phyloP scores from a whole-genome alignment of 1,284 basidiomycete genomes.

The Sporisorium graminicola region DNA sequence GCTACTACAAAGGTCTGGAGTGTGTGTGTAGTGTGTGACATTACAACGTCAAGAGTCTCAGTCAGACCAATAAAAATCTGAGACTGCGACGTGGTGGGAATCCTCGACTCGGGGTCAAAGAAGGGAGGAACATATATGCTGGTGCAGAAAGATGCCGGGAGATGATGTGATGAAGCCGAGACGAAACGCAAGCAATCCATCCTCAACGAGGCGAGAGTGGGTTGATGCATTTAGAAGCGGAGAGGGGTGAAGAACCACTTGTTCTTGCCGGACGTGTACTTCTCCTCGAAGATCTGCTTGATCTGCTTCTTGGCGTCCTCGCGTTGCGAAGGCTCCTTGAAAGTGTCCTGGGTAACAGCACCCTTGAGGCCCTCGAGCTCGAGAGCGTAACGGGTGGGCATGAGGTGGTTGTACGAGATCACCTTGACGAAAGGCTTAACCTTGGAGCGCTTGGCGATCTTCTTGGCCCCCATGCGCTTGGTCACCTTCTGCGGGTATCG shows the following conservation, averaged over 20 bases:
- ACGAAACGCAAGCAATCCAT: constrained; percentile 17
- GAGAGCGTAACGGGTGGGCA: constrained; percentile 70
- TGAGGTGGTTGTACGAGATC: constrained; percentile 70
- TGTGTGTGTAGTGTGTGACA: constrained; percentile 21
- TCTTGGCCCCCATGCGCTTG: constrained; percentile 69
- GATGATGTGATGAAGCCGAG: constrained; percentile 11
- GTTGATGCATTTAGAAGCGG: constrained; percentile 58
- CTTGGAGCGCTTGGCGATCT: constrained; percentile 69
- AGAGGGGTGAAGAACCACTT: constrained; percentile 70
- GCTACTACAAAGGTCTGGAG: constrained; percentile 33
- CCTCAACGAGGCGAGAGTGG: background rate
- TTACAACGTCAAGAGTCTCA: constrained; percentile 32
- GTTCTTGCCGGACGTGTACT: constrained; percentile 70
- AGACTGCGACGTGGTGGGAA: constrained; percentile 22
- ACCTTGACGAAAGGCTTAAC: constrained; percentile 70
- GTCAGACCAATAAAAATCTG: constrained; percentile 34
- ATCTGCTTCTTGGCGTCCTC: constrained; percentile 69
- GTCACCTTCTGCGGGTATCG: constrained; percentile 69
- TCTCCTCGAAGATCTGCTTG: constrained; percentile 70
- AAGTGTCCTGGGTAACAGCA: constrained; percentile 65
- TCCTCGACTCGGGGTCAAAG: no score
- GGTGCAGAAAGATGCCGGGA: constrained; percentile 18
- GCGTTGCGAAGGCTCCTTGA: constrained; percentile 69
- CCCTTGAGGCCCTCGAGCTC: constrained; percentile 70
- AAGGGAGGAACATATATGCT: constrained; percentile 10